Evolutionary conservation across 176 grass and related monocot species (phyloP).

Genomic region (Juncus effusus): DNA sequence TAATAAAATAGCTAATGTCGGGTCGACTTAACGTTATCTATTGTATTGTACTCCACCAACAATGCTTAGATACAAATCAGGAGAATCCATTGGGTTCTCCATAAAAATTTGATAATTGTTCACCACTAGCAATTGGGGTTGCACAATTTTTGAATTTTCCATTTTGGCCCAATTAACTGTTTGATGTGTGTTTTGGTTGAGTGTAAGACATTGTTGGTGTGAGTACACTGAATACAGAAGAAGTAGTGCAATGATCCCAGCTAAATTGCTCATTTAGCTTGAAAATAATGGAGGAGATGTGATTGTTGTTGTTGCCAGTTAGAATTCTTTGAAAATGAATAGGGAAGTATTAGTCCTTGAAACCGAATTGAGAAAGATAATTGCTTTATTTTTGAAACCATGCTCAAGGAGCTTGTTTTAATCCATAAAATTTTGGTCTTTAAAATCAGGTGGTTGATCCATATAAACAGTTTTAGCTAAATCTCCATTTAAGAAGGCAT

Average conservation of each 20-base stretch:
- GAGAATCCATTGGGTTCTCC: no score
- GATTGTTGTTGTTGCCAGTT: neutral
- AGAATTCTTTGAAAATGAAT: neutral
- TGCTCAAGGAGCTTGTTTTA: neutral
- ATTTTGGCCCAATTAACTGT: neutral
- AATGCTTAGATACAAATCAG: no score
- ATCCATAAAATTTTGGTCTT: neutral
- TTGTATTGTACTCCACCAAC: no score
- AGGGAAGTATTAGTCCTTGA: neutral
- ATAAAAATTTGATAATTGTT: no score
- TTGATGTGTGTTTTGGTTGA: neutral
- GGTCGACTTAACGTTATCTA: no score
- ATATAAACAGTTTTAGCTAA: neutral
- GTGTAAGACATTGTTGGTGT: neutral
- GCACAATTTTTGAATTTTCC: no score
- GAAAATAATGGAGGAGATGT: neutral
- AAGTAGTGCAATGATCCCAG: neutral
- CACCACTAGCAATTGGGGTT: no score
- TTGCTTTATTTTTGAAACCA: neutral
- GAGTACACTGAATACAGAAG: neutral
- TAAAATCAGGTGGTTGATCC: neutral
- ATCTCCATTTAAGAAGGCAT: conserved; percentile 6
- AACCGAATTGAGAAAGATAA: neutral
- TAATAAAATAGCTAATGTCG: no score
- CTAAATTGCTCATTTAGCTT: neutral